Percentiles rank a stretch among this genome's conserved stretches.
These are phyloP conservation scores for Penicillium freii DNA, from an alignment of 2,329 filamentous ascomycete species.

Conservation along the genomic window DNA sequence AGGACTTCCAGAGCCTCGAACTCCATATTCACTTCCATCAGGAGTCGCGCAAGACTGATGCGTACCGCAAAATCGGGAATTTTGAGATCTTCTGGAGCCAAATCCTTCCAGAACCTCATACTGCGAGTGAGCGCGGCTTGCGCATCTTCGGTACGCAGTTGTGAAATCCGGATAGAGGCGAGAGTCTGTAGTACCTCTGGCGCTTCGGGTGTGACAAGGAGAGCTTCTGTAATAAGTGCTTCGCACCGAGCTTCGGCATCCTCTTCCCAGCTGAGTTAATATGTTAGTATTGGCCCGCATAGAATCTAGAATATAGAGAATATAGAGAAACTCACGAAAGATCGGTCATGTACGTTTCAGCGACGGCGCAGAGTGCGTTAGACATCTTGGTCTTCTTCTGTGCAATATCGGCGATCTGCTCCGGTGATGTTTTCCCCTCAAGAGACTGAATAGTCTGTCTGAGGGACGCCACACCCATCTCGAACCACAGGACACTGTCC, in stretches of 20 bases:
- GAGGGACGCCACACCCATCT: constrained; percentile 67
- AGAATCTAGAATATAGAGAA: not conserved
- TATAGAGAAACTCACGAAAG: constrained; percentile 60
- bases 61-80: constrained; percentile 84
- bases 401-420: constrained; percentile 48
- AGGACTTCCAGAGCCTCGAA: constrained; percentile 80
- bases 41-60: constrained; percentile 76
- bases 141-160: constrained; percentile 75
- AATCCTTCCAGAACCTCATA: constrained; percentile 76
- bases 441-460: constrained; percentile 67
- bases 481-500: constrained; percentile 61
- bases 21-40: constrained; percentile 89
- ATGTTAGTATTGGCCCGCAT: constrained; percentile 12
- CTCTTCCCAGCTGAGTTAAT: constrained; percentile 62
- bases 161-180: constrained; percentile 89
- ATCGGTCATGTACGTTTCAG: constrained; percentile 99
- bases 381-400: constrained; percentile 81
- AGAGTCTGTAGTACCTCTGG: constrained; percentile 94
- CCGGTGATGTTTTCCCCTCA: constrained; percentile 48
- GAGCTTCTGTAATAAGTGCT: constrained; percentile 82
- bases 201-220: constrained; percentile 74
- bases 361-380: constrained; percentile 87
- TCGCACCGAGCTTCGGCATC: constrained; percentile 90
- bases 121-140: constrained; percentile 74
- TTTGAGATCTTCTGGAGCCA: constrained; percentile 66